These are phyloP conservation scores for Begonia fuchsioides DNA, from an alignment of 306 rosid species.

Conservation along the genomic window DNA sequence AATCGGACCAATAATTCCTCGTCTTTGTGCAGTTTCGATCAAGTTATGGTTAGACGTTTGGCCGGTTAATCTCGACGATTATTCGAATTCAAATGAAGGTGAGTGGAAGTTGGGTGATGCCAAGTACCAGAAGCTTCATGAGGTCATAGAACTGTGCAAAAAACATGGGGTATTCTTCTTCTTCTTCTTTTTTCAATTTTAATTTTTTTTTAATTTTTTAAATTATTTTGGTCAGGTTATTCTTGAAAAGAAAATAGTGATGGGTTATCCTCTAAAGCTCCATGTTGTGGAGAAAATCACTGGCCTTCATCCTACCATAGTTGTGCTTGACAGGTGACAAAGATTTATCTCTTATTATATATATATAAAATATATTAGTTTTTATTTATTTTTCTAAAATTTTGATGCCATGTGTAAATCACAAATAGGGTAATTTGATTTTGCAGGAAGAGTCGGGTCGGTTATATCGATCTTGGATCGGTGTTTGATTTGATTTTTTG, in stretches of 20 bases:
- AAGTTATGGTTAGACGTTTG: conserved; percentile 36
- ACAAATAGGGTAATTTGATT: no score
- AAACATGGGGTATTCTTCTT: conserved; percentile 24
- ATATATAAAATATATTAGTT: neutral
- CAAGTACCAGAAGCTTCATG: conserved; percentile 32
- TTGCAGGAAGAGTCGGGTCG: no score
- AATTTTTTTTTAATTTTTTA: no score
- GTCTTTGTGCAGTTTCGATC: conserved; percentile 16
- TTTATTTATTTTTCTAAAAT: neutral
- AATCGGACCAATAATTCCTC: neutral
- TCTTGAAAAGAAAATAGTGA: conserved; percentile 32
- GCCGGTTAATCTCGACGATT: conserved; percentile 24
- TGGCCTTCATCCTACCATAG: conserved; percentile 33
- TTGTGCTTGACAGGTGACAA: conserved; percentile 33
- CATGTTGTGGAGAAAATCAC: conserved; percentile 24
- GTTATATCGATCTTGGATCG: no score
- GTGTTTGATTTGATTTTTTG: no score
- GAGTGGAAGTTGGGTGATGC: conserved; percentile 14
- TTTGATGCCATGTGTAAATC: neutral
- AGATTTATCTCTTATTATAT: neutral
- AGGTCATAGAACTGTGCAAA: conserved; percentile 24
- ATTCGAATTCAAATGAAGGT: conserved; percentile 10
- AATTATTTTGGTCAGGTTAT: conserved; percentile 29
- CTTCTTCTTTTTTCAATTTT: no score
- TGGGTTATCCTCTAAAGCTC: conserved; percentile 33